Conservation (phyloP, 768 basidiomycete genomes). For the Suillus tomentosus region DNA sequence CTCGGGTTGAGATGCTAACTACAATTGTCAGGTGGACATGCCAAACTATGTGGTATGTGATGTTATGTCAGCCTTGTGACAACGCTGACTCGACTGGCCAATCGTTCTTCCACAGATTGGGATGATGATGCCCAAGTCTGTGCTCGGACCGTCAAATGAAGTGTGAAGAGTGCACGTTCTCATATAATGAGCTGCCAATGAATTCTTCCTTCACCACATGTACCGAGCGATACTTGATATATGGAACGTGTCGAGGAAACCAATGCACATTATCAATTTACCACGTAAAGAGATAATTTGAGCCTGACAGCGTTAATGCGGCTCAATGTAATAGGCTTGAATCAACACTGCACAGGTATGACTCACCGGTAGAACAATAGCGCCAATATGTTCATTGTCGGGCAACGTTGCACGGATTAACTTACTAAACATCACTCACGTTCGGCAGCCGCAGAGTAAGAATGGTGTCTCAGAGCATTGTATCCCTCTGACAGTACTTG, state of each 20-base stretch:
- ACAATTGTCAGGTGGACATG: constrained; percentile 54
- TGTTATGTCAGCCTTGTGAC: background rate
- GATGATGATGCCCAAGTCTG: constrained; percentile 54
- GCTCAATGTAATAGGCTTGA: background rate
- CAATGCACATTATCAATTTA: background rate
- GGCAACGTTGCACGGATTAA: background rate
- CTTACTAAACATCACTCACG: background rate
- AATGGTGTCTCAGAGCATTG: background rate
- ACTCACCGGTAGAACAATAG: background rate
- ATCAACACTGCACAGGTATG: background rate
- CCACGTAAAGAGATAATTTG: too few species aligned
- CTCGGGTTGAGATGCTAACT: constrained; percentile 5
- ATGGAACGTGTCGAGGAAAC: background rate
- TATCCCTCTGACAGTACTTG: background rate
- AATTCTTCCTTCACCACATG: background rate
- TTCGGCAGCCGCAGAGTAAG: background rate
- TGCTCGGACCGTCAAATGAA: constrained; percentile 29
- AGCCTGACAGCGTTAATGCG: background rate
- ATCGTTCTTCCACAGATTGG: constrained; percentile 42
- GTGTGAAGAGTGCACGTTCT: constrained; percentile 4
- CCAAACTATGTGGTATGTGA: constrained; percentile 60
- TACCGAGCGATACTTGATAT: background rate
- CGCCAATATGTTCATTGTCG: background rate
- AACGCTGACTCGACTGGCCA: background rate
- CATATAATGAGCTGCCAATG: background rate